Evolutionary conservation across 148 eudicot species (phyloP).

Genomic region (Cornus controversa): DNA sequence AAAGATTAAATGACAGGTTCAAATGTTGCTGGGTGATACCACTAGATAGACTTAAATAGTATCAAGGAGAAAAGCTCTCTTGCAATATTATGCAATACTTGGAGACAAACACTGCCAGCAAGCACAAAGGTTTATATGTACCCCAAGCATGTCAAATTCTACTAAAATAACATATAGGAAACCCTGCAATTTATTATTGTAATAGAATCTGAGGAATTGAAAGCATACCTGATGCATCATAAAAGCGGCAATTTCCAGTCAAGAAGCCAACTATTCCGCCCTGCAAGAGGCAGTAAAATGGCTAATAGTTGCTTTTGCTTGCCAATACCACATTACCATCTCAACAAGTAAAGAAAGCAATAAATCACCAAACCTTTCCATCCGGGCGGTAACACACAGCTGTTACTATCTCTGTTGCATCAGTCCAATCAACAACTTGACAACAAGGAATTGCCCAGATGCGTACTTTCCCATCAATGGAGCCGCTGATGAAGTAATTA

Average conservation of each 20-base stretch:
- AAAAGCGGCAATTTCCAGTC: conserved; percentile 54
- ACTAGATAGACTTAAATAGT: neutral
- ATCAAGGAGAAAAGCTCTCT: neutral
- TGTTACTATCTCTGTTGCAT: conserved; percentile 69
- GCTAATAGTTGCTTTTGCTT: neutral
- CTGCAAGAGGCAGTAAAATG: conserved; percentile 33
- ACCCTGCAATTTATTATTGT: neutral
- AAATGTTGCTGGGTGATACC: neutral
- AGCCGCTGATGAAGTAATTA: conserved; percentile 76
- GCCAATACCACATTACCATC: neutral
- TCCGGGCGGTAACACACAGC: conserved; percentile 76
- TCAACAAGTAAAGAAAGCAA: neutral
- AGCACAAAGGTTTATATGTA: neutral
- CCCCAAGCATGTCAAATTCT: neutral
- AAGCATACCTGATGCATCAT: conserved; percentile 48
- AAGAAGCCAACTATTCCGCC: conserved; percentile 70
- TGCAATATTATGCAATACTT: neutral
- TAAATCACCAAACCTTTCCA: conserved; percentile 53
- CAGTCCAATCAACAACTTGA: conserved; percentile 77
- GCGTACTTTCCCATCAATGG: conserved; percentile 89
- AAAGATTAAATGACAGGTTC: too few species aligned
- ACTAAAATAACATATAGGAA: neutral
- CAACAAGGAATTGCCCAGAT: conserved; percentile 59
- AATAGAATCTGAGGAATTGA: neutral
- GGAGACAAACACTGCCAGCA: neutral